Base-by-base conservation (phyloP, 495 filamentous ascomycete species). In the Penicillium waksmanii region DNA sequence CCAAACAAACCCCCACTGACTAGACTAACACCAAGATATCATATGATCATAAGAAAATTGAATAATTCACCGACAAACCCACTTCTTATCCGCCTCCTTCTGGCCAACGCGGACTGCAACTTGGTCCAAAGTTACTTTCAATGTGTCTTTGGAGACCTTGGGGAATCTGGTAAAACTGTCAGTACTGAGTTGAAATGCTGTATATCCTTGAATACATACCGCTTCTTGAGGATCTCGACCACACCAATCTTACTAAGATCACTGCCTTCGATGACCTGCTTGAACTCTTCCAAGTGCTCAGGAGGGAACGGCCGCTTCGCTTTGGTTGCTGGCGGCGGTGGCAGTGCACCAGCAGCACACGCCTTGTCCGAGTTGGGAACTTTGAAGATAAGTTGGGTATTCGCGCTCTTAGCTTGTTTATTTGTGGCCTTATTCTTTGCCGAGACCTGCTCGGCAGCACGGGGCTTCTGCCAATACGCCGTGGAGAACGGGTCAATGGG, bases 401-500 rank as follows among this genome's bases (percentile, higher is more conserved):
- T 59, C 10, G 58, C 56, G 7, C 8, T 63, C 52, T 13, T 51
- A 3, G 49, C 15, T 25, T 10, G 58, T 19, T 27, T 55, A 57
- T 8, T 55, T 17, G 53, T 21, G 10, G 23, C 11, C 18, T 46
- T 31, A 19, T 9, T 46, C 21, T 40, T 33, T 38, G 38, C 43
- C 10, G 46, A 25, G 19, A 44, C 38, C 35, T 48, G 56, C 9
- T 73, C 68, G 12, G 60, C 53, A 10, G 59, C 38, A 12, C 43
- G 57, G 55, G 65, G 80, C 38, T 73, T 77, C 15, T 77, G 80
- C 95, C 95, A 98, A 75, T 98, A 97, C 4, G 72, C 71, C 1
- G 83, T 86, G 0, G 90, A 92, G 66, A 92, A 96, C 0, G 95
- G 95, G 59, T 99, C 86, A 65, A 99, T 96, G 36, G 85, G 82